A percentile compares a stretch with the other conserved stretches of the same genome.
Conservation (phyloP, 2,329 filamentous ascomycete genomes). For the Emmonsiellopsis sp. region DNA sequence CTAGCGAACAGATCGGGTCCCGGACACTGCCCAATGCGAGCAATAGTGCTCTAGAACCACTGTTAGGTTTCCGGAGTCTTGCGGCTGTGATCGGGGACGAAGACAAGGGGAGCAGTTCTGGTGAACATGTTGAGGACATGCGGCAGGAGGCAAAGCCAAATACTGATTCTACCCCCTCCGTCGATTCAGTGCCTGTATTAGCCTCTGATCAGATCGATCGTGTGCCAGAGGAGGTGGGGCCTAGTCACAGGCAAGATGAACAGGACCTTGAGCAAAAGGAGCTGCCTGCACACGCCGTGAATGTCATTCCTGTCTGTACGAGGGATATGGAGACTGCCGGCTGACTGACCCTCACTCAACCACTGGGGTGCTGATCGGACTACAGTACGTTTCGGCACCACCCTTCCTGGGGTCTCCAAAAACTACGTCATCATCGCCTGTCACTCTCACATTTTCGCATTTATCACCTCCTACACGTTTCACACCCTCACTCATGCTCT, state of each 20-base stretch:
- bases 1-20: conserved; percentile 32
- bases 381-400: no score
- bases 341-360: background rate
- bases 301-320: conserved; percentile 7
- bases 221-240: background rate
- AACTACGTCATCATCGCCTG: no score
- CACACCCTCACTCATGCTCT: no score
- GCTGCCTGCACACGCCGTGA: conserved; percentile 28
- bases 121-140: conserved; percentile 31
- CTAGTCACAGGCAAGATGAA: conserved; percentile 9
- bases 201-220: background rate
- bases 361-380: no score
- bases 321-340: background rate
- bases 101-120: conserved; percentile 36
- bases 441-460: no score
- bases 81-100: conserved; percentile 71
- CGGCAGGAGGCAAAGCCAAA: conserved; percentile 13
- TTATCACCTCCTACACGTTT: no score
- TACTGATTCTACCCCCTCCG: conserved; percentile 1
- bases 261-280: conserved; percentile 24
- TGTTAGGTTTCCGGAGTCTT: conserved; percentile 87
- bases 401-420: no score
- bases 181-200: conserved; percentile 4
- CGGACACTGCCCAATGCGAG: conserved; percentile 43
- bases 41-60: conserved; percentile 55